These are phyloP conservation scores for Phytophthora litchii DNA, from an alignment of 352 stramenopile genomes.

Conservation along the genomic window DNA sequence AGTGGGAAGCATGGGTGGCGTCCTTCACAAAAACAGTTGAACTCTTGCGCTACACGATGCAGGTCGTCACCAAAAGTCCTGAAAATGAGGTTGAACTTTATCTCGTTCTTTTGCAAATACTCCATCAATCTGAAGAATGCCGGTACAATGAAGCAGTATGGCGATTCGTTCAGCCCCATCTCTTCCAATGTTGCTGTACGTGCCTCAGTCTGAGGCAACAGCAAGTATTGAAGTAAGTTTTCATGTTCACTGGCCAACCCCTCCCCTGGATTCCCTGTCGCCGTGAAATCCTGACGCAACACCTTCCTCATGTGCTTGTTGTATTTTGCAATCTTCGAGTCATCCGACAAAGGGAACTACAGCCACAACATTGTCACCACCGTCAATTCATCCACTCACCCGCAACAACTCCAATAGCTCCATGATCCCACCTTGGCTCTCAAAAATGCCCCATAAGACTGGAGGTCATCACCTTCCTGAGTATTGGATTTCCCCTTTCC, in stretches of 20 bases:
- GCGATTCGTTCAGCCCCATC: constrained; percentile 47
- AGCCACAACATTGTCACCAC: constrained; percentile 6
- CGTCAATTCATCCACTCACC: constrained; percentile 1
- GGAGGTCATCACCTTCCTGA: constrained; percentile 8
- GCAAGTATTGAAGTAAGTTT: constrained; percentile 53
- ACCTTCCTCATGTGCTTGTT: constrained; percentile 74
- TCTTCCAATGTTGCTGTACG: constrained; percentile 21
- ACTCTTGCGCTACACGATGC: constrained; percentile 68
- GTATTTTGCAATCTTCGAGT: constrained; percentile 47
- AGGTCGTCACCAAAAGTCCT: constrained; percentile 79
- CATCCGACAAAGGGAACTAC: constrained; percentile 63
- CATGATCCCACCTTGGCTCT: constrained; percentile 48
- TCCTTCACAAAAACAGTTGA: constrained; percentile 80
- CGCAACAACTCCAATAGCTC: background rate
- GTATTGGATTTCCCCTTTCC: background rate
- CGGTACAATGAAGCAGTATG: constrained; percentile 69
- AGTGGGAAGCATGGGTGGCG: constrained; percentile 63
- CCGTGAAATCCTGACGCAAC: constrained; percentile 70
- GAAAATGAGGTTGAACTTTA: constrained; percentile 80
- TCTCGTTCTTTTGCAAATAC: constrained; percentile 48
- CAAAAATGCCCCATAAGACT: constrained; percentile 73
- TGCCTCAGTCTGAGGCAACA: constrained; percentile 35
- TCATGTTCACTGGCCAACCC: constrained; percentile 47
- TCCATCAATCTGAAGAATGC: constrained; percentile 68
- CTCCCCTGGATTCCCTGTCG: constrained; percentile 51